Evolutionary conservation across 1,284 basidiomycete genomes (phyloP), one percentile per base, ranked within the genome.

Genomic region (Pyrrhoderma noxium): DNA sequence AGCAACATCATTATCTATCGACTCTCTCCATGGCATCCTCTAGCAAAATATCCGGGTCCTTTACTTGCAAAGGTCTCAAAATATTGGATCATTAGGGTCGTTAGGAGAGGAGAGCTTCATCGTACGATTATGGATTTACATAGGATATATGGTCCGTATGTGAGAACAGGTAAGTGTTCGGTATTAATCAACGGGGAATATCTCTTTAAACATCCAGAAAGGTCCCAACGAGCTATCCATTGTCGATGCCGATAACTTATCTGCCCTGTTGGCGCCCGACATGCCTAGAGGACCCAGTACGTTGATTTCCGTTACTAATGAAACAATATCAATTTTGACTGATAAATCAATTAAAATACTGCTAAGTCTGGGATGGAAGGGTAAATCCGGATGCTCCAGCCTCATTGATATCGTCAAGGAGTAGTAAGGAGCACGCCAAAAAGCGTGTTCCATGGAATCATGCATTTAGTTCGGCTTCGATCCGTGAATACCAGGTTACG

Each of bases 401-500:
- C 1, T 31, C 23, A 9, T 39, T 55, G 5, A 35, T 53, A 35
- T 39, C 47, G 5, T 60, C 64, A 4, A 63, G 65, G 9, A 62
- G 71, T 58, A 56, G 63, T 18, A 59, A 61, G 18, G 64, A 66
- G 25, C 73, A 75, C 56, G 62, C 65, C 3, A 61, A 64, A 8
- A 60, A 67, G 35, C 70, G 73, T 25, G 64, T 63, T 46, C 64
- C 65, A 7, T 75, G 74, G 74, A 70, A 65, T 51, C 64, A 66
- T 39, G 73, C 67, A 7, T 72, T 74, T 56, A 67, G 61, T 46
- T 62, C 64, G 3, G 59, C 63, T n/a, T 62, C 70, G 4, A 55
- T 76, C n/a, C 68, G 61, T 54, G 68, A 66, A 27, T 74, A 73
- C 49, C 62, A 70, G 43, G 64, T 65, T 0, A 52, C 70, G 19